Evolutionary conservation across 352 stramenopile species (phyloP), one percentile per base, ranked within the genome.

Genomic region (Phytophthora rubi): DNA sequence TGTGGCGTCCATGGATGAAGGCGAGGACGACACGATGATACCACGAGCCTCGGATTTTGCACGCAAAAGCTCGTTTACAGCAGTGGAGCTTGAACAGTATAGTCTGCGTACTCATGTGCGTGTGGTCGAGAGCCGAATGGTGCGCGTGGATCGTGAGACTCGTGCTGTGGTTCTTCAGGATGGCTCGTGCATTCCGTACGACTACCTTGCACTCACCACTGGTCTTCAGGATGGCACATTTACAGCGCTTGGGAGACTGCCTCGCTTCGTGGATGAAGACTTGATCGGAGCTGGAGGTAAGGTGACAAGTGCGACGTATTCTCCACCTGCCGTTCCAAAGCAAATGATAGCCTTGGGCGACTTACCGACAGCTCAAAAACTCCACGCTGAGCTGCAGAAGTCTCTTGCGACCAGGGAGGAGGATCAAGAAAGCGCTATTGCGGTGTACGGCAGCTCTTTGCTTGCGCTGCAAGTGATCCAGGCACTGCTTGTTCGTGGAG

Each of bases 181-280:
- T 65, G 89, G 86, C 18, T 92, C 85, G 4, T 84, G 90, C 16
- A 67, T 97, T 4, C 89, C 85, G 13, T 97, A 97, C 70, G 92
- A 97, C 62, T 82, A 88, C 35, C 68, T 98, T 9, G 77, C 90
- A 18, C 80, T 97, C 3, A 85, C 89, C 5, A 88, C 88, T 0
- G 91, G 90, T 0, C 78, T 97, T 15, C 78, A 90, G 53, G 86
- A 92, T 30, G 80, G 79, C 12, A 85, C 81, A 0, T 80, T 69
- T 62, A 81, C 77, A 13, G 70, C 81, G 15, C 79, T 91, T 4
- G 77, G 71, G 13, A 75, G 74, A 8, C 35, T 79, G 0, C 71
- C 82, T 4, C 57, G 59, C 16, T 89, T 91, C 44, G 60, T 76
- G 12, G 79, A 77, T n/a, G 73, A 90, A 55, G 66, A 74, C 39